These are phyloP conservation scores for Cystobasidiaceae sp. DNA, from an alignment of 1,284 basidiomycete species.

Conservation along the genomic window DNA sequence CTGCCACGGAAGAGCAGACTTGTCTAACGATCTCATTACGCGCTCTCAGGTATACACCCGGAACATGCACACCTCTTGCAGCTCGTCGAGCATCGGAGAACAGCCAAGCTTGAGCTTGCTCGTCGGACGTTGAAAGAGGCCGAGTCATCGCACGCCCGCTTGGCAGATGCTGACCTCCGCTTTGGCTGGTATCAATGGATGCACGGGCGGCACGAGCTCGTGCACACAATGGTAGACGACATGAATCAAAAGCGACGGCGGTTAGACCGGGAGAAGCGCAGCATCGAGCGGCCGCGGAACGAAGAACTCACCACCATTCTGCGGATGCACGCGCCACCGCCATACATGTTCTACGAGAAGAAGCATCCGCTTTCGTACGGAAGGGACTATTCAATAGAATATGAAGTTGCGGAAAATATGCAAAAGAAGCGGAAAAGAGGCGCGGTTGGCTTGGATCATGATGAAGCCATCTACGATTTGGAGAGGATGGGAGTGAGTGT, in stretches of 20 bases:
- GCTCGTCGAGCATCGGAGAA: constrained; percentile 46
- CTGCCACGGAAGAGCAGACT: neutral
- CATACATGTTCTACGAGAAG: constrained; percentile 32
- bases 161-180: constrained; percentile 56
- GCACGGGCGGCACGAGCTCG: constrained; percentile 65
- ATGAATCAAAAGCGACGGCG: constrained; percentile 70
- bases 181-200: constrained; percentile 63
- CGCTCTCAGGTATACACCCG: constrained; percentile 63
- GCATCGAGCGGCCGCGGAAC: constrained; percentile 65
- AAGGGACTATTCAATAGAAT: constrained; percentile 34
- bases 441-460: constrained; percentile 37
- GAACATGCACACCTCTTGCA: constrained; percentile 69
- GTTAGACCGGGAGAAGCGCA: constrained; percentile 71
- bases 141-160: constrained; percentile 63
- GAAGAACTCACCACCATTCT: constrained; percentile 39
- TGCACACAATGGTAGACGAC: constrained; percentile 74
- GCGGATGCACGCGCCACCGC: constrained; percentile 36
- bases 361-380: constrained; percentile 37
- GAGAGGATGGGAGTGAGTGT: constrained; percentile 41
- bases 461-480: constrained; percentile 36
- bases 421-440: constrained; percentile 33
- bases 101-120: constrained; percentile 46
- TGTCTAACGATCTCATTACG: neutral
- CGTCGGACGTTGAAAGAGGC: constrained; percentile 55
- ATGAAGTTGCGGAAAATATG: constrained; percentile 39